A percentile compares a stretch with the other conserved stretches of the same genome.
These are phyloP conservation scores for Solanum bukasovii DNA, from an alignment of 257 asterid species.

Conservation along the genomic window DNA sequence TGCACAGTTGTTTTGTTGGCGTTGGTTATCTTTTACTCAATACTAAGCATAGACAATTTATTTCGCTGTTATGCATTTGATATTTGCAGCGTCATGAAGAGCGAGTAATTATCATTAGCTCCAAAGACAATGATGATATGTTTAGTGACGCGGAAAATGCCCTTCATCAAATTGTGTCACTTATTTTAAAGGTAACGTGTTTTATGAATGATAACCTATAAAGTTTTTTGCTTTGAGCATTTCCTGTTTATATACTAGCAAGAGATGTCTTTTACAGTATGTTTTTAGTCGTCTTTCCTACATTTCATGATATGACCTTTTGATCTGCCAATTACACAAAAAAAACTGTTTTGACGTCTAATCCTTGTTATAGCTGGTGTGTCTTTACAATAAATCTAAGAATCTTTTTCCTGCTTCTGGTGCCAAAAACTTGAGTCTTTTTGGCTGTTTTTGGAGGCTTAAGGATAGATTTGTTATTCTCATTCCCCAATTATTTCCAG, in stretches of 20 bases:
- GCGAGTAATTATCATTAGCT: slow-evolving; percentile 85
- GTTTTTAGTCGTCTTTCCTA: background rate
- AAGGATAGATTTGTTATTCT: background rate
- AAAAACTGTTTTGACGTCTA: background rate
- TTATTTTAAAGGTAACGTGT: slow-evolving; percentile 63
- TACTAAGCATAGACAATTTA: background rate
- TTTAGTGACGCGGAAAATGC: slow-evolving; percentile 95
- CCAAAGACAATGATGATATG: slow-evolving; percentile 51
- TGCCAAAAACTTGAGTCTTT: background rate
- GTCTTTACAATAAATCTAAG: background rate
- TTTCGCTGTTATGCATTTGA: background rate
- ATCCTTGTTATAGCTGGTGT: background rate
- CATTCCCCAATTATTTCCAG: background rate
- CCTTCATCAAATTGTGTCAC: slow-evolving; percentile 78
- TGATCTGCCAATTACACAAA: background rate
- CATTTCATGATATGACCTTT: background rate
- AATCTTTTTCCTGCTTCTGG: background rate
- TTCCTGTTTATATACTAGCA: background rate
- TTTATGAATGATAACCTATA: background rate
- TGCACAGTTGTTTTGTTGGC: background rate
- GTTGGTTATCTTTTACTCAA: background rate
- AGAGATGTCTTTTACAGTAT: background rate
- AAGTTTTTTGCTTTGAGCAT: background rate
- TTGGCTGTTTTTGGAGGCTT: background rate
- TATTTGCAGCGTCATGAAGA: slow-evolving; percentile 79